phyloP scores from a whole-genome alignment of 352 stramenopile genomes.

The Phytophthora uliginosa region DNA sequence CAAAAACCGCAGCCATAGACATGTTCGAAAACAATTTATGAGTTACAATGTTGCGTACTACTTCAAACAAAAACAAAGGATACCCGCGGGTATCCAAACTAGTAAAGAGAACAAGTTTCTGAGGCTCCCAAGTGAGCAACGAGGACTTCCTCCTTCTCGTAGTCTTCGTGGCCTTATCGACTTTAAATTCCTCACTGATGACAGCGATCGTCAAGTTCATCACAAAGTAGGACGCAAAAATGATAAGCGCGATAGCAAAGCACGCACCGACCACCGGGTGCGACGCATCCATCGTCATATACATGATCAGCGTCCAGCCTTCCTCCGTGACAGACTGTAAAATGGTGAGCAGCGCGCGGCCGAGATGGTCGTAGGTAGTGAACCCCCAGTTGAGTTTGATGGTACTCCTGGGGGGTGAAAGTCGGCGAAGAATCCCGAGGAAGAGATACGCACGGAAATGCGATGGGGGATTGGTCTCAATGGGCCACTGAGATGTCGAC shows the following conservation, averaged over 20 bases:
- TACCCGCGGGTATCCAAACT: background rate
- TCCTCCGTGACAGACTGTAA: conserved; percentile 92
- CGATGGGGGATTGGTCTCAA: too few species aligned
- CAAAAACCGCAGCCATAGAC: background rate
- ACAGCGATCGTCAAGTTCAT: conserved; percentile 51
- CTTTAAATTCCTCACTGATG: background rate
- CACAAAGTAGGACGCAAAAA: conserved; percentile 91
- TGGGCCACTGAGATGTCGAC: too few species aligned
- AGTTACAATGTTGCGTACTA: conserved; percentile 29
- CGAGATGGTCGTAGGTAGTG: conserved; percentile 93
- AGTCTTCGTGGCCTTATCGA: background rate
- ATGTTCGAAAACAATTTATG: conserved; percentile 47
- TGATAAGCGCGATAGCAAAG: conserved; percentile 85
- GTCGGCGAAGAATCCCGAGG: too few species aligned
- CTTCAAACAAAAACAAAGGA: too few species aligned
- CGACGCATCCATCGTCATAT: conserved; percentile 73
- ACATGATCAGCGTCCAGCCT: conserved; percentile 89
- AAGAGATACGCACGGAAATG: too few species aligned
- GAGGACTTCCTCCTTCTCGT: background rate
- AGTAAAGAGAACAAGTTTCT: background rate
- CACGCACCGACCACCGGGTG: conserved; percentile 60
- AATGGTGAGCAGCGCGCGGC: conserved; percentile 88
- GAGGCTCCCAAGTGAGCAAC: background rate
- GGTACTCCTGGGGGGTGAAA: too few species aligned
- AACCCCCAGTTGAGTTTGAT: conserved; percentile 87